Percentiles rank a stretch among this genome's conserved stretches.
phyloP scores from a whole-genome alignment of 1,284 basidiomycete genomes.

The Pseudomicrostroma phylloplanum region DNA sequence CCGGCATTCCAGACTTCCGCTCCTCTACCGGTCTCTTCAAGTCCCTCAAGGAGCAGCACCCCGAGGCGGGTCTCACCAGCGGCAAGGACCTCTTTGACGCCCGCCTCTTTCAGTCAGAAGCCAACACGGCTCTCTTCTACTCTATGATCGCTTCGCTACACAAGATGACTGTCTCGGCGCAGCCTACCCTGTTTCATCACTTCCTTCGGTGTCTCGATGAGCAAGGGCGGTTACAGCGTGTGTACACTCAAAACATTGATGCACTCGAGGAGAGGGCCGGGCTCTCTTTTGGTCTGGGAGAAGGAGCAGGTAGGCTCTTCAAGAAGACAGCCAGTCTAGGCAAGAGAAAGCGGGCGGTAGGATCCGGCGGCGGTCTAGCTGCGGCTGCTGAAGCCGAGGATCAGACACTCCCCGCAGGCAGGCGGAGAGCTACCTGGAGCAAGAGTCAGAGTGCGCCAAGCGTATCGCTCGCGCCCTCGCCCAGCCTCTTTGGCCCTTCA shows the following conservation, averaged over 20 bases:
- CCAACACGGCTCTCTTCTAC: conserved; percentile 76
- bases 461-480: neutral
- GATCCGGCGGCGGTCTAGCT: neutral
- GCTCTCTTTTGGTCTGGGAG: conserved; percentile 54
- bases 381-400: neutral
- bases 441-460: neutral
- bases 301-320: conserved; percentile 13
- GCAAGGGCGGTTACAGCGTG: conserved; percentile 76
- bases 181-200: conserved; percentile 75
- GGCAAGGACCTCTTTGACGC: conserved; percentile 89
- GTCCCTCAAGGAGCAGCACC: conserved; percentile 68
- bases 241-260: conserved; percentile 94
- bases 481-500: neutral
- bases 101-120: conserved; percentile 65
- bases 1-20: conserved; percentile 87
- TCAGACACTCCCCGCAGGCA: neutral
- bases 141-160: conserved; percentile 88
- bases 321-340: conserved; percentile 19
- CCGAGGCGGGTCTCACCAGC: conserved; percentile 62
- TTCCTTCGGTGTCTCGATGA: conserved; percentile 78
- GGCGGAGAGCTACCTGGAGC: conserved; percentile 13
- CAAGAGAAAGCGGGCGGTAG: conserved; percentile 28
- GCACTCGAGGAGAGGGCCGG: conserved; percentile 78
- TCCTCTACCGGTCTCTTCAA: conserved; percentile 76
- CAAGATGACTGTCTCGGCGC: conserved; percentile 68